phyloP scores from a whole-genome alignment of 805 yeast genomes.

The Zygosaccharomyces pseudorouxii region DNA sequence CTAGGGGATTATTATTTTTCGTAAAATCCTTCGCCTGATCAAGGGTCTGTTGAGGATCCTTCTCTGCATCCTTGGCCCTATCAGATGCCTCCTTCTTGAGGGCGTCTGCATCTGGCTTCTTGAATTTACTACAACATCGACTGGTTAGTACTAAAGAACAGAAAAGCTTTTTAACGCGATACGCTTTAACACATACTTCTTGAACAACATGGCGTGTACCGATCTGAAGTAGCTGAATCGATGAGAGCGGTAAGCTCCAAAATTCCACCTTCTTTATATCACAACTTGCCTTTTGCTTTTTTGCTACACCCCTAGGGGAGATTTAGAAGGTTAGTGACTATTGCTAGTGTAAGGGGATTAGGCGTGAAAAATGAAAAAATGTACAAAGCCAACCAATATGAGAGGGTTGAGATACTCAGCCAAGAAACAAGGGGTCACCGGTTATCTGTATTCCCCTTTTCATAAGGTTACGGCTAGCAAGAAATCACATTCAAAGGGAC shows the following conservation, averaged over 20 bases:
- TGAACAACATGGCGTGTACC: background rate
- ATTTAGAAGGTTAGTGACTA: background rate
- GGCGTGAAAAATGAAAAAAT: background rate
- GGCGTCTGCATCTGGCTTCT: slow-evolving; percentile 3
- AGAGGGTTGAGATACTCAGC: slow-evolving; percentile 2
- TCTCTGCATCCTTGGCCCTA: background rate
- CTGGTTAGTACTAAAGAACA: background rate
- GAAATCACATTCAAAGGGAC: background rate
- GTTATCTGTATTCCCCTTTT: background rate
- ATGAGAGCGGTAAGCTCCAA: background rate
- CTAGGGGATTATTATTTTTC: background rate
- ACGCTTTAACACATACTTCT: background rate
- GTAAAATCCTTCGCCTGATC: background rate
- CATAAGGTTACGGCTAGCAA: background rate
- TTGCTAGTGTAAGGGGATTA: background rate
- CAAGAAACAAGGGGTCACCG: slow-evolving; percentile 4
- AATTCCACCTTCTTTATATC: background rate
- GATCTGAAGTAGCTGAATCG: background rate
- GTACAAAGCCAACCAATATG: background rate
- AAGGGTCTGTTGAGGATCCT: background rate
- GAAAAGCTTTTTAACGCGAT: background rate
- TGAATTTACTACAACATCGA: background rate
- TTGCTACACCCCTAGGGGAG: slow-evolving; percentile 6
- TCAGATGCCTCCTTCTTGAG: background rate
- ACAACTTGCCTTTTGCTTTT: background rate